These are phyloP conservation scores for Collybiopsis confluens DNA, from an alignment of 768 basidiomycete genomes.

Conservation along the genomic window DNA sequence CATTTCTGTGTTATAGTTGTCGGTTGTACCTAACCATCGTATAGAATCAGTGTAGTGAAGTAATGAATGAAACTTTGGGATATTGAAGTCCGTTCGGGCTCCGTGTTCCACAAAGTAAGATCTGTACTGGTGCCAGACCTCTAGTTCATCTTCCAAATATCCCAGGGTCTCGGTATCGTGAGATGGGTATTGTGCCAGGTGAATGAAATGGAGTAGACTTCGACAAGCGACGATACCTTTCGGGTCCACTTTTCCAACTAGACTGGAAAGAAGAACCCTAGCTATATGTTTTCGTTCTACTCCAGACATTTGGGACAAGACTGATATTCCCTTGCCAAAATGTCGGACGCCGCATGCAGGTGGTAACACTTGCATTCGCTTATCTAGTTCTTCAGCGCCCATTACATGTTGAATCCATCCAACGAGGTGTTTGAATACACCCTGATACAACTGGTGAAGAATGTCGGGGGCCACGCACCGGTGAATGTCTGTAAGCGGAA, in stretches of 20 bases:
- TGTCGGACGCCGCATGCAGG: neutral
- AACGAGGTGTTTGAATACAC: too few species aligned
- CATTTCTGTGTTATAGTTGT: constrained; percentile 25
- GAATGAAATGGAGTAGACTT: neutral
- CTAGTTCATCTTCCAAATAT: neutral
- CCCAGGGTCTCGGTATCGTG: neutral
- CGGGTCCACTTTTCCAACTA: neutral
- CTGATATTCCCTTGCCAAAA: neutral
- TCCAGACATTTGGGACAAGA: neutral
- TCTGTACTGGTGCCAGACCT: neutral
- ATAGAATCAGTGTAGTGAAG: constrained; percentile 25
- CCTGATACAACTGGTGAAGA: too few species aligned
- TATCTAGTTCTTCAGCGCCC: too few species aligned
- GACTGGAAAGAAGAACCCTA: neutral
- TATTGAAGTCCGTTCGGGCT: constrained; percentile 26
- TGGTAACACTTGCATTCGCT: too few species aligned
- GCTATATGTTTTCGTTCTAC: neutral
- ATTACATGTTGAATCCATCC: too few species aligned
- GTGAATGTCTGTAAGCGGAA: too few species aligned
- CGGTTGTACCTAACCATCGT: constrained; percentile 16
- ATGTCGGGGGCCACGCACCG: too few species aligned
- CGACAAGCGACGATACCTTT: neutral
- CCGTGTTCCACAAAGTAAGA: constrained; percentile 15
- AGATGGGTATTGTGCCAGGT: neutral
- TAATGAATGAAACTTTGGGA: constrained; percentile 29